Evolutionary conservation across 768 basidiomycete genomes (phyloP), one percentile per base, ranked within the genome.

Genomic region (Agaricus blazei): DNA sequence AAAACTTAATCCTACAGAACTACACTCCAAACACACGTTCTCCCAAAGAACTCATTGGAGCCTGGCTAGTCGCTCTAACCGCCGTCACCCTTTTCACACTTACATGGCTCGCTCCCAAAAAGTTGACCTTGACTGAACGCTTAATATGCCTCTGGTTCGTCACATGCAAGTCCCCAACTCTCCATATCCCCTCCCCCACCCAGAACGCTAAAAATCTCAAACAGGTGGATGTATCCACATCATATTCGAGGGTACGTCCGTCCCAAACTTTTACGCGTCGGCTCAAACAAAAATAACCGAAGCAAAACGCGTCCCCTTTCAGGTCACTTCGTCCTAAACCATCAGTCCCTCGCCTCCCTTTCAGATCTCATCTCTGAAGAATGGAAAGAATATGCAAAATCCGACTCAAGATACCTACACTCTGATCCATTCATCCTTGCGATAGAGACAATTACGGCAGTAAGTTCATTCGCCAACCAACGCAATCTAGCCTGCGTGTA

Each of bases 321-420:
- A 59, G 58, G 58, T 4, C 58, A 59, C 44, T 59, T 59, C 31
- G 52, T 52, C 11, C 47, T 47, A 7, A 53, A 59, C 41, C 53
- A 59, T 9, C 40, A 31, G n/a, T 51, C 53, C 37, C 48, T 59
- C 24, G 48, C 49, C 3, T 50, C 52, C 3, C 36, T 51, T 11
- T 51, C 43, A 15, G 58, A 59, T 28, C 9, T 59, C 15, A 45
- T 55, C 42, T 59, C 58, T 37, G 48, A 59, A 48, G 58, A 54
- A 51, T 59, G 58, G 58, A 59, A 59, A 31, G 58, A 59, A 55
- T 59, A 59, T 37, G 47, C 53, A 15, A 59, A 59, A 34, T 51
- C 58, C 27, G 58, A 59, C 34, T 59, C 58, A 4, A 46, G 58
- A 28, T 59, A 59, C 44, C 58, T 59, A n/a, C 48, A 44, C 5